Base-by-base conservation (phyloP, 257 asterid species). In the Gentiana macrophylla region DNA sequence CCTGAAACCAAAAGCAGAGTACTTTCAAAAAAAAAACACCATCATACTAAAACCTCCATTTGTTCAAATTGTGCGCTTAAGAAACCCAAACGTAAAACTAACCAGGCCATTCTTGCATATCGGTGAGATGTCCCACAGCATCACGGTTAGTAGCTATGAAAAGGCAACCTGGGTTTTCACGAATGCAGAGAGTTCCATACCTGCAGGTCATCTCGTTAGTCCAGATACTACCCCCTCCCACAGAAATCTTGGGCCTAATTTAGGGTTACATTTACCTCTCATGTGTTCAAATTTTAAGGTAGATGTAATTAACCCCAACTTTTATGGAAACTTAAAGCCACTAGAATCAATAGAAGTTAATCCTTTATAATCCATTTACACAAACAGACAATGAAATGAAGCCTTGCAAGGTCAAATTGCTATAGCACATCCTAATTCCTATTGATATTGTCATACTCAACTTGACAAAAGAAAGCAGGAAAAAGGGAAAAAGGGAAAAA, bases 61-160 rank as follows among this genome's bases (percentile, higher is more conserved):
- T 4, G 8, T 38, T 38, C 4, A 38, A 4, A 38, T 38, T 38
- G 8, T 38, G 45, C n/a, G n/a, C 45, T 38, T 4, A 38, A 38
- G 45, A 38, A 38, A 8, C 45, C 8, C 45, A 32, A 56, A 32
- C 33, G 38, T 56, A n/a, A 56, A 32, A 57, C 48, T 60, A 69
- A 82, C 98, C 98, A 34, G 95, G 95, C 90, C 87, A 86, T 71
- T 86, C 98, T 73, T 90, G 98, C 57, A 76, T 76, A 77, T 76
- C 82, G 5, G 96, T 86, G 62, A 86, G 73, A 76, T 90, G 79
- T 56, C 95, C 98, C 58, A 82, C 89, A 15, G 94, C 77, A 70
- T 90, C 96, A 8, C 94, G 86, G 59, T 86, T 90, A 59, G 98
- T 86, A 15, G 96, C 94, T 54, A 90, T 82, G 62, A 90, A 90